Evolutionary conservation across 1,139 yeast genomes (phyloP).

Genomic region (Kodamaea plutei): DNA sequence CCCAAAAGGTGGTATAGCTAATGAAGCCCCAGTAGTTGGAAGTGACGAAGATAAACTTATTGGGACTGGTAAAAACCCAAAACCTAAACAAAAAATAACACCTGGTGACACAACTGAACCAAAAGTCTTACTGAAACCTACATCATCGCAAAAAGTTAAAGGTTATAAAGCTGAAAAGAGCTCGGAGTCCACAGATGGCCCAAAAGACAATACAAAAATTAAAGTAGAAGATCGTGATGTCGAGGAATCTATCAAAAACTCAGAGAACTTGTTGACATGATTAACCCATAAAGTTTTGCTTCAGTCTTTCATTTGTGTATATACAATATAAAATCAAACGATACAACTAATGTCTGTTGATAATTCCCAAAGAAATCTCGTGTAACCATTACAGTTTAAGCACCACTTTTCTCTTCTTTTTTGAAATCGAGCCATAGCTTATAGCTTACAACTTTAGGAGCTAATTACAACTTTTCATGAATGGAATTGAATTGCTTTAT

Average conservation of each 20-base stretch:
- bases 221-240: slow-evolving; percentile 7
- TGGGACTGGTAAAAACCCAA: slow-evolving; percentile 18
- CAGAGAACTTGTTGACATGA: neutral
- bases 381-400: neutral
- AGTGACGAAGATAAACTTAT: slow-evolving; percentile 36
- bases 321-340: no score
- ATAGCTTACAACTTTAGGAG: no score
- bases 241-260: slow-evolving; percentile 5
- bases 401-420: no score
- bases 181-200: slow-evolving; percentile 2
- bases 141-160: slow-evolving; percentile 1
- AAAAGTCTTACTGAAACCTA: slow-evolving; percentile 1
- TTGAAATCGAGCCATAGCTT: no score
- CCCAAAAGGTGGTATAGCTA: slow-evolving; percentile 50
- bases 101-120: no score
- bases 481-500: no score
- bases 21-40: slow-evolving; percentile 45
- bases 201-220: slow-evolving; percentile 4
- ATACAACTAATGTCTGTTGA: no score
- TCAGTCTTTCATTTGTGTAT: neutral
- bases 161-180: slow-evolving; percentile 16
- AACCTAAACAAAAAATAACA: no score
- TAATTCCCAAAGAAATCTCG: neutral
- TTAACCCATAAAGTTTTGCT: no score
- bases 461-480: no score